These are phyloP conservation scores for Gossypioides kirkii DNA, from an alignment of 345 rosid species.

Conservation along the genomic window DNA sequence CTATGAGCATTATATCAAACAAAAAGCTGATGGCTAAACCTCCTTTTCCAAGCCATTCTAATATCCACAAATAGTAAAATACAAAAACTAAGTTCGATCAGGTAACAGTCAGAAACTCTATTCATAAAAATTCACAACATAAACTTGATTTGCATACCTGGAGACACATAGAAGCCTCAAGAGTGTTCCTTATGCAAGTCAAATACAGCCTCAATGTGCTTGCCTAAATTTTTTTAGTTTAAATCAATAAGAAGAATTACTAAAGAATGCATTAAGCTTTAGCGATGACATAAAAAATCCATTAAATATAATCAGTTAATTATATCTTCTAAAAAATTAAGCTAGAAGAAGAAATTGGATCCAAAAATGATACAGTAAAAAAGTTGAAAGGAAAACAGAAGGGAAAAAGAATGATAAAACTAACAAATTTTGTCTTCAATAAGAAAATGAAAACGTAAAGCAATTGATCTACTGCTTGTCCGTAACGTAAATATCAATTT, in stretches of 20 bases:
- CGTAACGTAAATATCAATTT: neutral
- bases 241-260: constrained; percentile 4
- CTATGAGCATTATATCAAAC: neutral
- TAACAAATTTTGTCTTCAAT: neutral
- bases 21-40: neutral
- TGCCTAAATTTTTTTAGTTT: constrained; percentile 42
- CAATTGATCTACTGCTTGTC: neutral
- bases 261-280: neutral
- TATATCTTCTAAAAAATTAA: neutral
- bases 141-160: constrained; percentile 41
- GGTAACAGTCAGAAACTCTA: neutral
- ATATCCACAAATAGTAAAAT: neutral
- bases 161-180: constrained; percentile 93
- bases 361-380: neutral
- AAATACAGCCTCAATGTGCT: constrained; percentile 66
- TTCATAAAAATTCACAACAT: neutral
- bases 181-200: constrained; percentile 83
- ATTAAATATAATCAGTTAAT: neutral
- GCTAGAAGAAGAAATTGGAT: constrained; percentile 1
- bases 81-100: constrained; percentile 4
- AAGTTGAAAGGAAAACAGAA: neutral
- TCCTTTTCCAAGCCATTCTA: constrained; percentile 2
- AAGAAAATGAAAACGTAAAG: constrained; percentile 4
- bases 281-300: neutral
- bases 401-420: neutral